A percentile compares a stretch with the other conserved stretches of the same genome.
Conservation (phyloP, 1,284 basidiomycete genomes). For the Boletellus deceptivus region DNA sequence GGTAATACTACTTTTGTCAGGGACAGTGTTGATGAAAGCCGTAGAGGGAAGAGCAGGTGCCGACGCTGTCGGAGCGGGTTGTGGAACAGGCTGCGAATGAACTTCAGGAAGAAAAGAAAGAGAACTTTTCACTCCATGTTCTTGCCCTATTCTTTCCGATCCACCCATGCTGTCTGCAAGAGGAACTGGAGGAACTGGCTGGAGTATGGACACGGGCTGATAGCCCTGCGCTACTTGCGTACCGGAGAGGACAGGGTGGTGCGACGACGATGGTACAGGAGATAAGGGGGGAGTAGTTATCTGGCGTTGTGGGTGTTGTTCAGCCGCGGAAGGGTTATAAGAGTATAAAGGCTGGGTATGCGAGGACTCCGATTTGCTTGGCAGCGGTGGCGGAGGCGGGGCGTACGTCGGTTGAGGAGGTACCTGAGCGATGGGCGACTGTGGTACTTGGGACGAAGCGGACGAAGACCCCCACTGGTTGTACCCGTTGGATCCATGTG, state of each 20-base stretch:
- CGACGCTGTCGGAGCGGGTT: background rate
- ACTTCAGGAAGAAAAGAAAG: conserved; percentile 8
- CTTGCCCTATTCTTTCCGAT: conserved; percentile 3
- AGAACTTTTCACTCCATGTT: background rate
- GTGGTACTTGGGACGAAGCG: conserved; percentile 12
- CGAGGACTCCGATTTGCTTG: conserved; percentile 12
- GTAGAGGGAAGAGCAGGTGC: conserved; percentile 2
- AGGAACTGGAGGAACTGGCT: conserved; percentile 6
- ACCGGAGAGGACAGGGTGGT: conserved; percentile 9
- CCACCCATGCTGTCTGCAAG: conserved; percentile 3
- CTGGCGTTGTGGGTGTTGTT: conserved; percentile 15
- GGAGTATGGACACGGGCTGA: conserved; percentile 23
- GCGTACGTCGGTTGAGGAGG: conserved; percentile 21
- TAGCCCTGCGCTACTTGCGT: conserved; percentile 9
- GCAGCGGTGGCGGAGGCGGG: conserved; percentile 17
- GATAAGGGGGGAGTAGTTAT: conserved; percentile 3
- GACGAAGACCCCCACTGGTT: conserved; percentile 32
- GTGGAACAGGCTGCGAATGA: conserved; percentile 3
- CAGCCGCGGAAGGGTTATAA: conserved; percentile 10
- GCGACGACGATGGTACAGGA: conserved; percentile 3
- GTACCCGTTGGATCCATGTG: conserved; percentile 12
- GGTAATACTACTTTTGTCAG: conserved; percentile 9
- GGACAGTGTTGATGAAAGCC: background rate
- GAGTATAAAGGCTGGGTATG: conserved; percentile 18
- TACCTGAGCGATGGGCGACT: conserved; percentile 13